A percentile compares a stretch with the other conserved stretches of the same genome.
Conservation (phyloP, 805 yeast species). For the Lipomyces kockii region DNA sequence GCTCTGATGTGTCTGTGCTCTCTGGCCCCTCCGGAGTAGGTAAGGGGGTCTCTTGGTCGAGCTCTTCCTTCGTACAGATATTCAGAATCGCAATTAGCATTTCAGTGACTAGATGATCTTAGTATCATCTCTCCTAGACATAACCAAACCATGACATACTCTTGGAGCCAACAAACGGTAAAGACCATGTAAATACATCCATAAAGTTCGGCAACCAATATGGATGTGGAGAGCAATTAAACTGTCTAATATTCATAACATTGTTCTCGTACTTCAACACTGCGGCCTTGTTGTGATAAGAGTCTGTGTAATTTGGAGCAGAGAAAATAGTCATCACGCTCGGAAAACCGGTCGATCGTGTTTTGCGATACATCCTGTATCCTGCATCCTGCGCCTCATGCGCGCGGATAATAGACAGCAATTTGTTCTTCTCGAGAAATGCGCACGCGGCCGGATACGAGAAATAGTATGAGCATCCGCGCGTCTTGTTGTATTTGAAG, state of each 20-base stretch:
- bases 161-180: slow-evolving; percentile 96
- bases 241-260: slow-evolving; percentile 93
- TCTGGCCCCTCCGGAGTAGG: slow-evolving; percentile 20
- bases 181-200: slow-evolving; percentile 97
- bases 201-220: slow-evolving; percentile 95
- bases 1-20: slow-evolving; percentile 15
- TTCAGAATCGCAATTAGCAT: slow-evolving; percentile 88
- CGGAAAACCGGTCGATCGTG: slow-evolving; percentile 85
- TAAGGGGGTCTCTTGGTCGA: slow-evolving; percentile 56
- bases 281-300: slow-evolving; percentile 93
- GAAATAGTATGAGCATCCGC: slow-evolving; percentile 93
- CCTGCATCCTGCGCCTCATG: slow-evolving; percentile 99
- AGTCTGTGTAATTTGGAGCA: slow-evolving; percentile 93
- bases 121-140: background rate
- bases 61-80: slow-evolving; percentile 93
- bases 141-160: background rate
- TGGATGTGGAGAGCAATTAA: slow-evolving; percentile 91
- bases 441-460: slow-evolving; percentile 81
- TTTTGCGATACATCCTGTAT: slow-evolving; percentile 88
- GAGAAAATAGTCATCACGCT: slow-evolving; percentile 87
- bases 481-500: slow-evolving; percentile 68
- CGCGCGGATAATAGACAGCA: slow-evolving; percentile 87
- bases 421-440: slow-evolving; percentile 75
- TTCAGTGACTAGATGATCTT: slow-evolving; percentile 64
- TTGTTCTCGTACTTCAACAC: slow-evolving; percentile 88